phyloP scores from a whole-genome alignment of 2,329 filamentous ascomycete species.

The Ceratocystis variospora region DNA sequence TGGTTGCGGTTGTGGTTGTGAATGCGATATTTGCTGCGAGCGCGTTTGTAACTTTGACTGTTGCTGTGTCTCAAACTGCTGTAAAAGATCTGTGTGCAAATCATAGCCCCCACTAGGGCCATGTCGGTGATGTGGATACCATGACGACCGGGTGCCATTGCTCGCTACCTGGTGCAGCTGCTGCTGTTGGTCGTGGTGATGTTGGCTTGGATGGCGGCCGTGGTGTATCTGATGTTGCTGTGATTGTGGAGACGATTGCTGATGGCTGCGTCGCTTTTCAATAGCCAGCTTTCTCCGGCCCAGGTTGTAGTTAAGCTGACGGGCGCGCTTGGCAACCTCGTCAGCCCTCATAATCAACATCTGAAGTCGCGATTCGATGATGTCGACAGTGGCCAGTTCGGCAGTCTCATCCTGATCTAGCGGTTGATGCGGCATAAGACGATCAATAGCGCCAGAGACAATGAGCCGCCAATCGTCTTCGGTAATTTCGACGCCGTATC shows the following conservation, averaged over 20 bases:
- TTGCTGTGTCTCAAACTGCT: conserved; percentile 32
- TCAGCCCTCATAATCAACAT: conserved; percentile 71
- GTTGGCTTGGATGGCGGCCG: conserved; percentile 4
- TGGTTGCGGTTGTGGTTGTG: not conserved
- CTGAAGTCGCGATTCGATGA: conserved; percentile 63
- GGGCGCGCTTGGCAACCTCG: conserved; percentile 47
- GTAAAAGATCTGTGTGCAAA: conserved; percentile 41
- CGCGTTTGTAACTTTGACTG: conserved; percentile 2
- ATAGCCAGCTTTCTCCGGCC: conserved; percentile 64
- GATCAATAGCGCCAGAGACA: conserved; percentile 66
- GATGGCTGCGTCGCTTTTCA: conserved; percentile 42
- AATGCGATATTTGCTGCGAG: not conserved
- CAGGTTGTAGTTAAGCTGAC: conserved; percentile 68
- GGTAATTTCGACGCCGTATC: conserved; percentile 67
- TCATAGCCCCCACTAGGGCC: conserved; percentile 27
- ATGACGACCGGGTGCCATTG: conserved; percentile 12
- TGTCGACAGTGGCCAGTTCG: conserved; percentile 70
- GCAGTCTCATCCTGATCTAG: conserved; percentile 77
- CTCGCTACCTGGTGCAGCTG: not conserved
- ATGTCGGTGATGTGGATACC: conserved; percentile 17
- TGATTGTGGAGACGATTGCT: conserved; percentile 19
- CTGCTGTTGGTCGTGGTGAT: not conserved
- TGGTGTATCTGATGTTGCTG: conserved; percentile 11
- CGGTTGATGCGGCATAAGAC: conserved; percentile 62
- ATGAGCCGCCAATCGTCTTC: conserved; percentile 83